These are phyloP conservation scores for Cladosporium phlei DNA, from an alignment of 2,329 filamentous ascomycete genomes.

Conservation along the genomic window DNA sequence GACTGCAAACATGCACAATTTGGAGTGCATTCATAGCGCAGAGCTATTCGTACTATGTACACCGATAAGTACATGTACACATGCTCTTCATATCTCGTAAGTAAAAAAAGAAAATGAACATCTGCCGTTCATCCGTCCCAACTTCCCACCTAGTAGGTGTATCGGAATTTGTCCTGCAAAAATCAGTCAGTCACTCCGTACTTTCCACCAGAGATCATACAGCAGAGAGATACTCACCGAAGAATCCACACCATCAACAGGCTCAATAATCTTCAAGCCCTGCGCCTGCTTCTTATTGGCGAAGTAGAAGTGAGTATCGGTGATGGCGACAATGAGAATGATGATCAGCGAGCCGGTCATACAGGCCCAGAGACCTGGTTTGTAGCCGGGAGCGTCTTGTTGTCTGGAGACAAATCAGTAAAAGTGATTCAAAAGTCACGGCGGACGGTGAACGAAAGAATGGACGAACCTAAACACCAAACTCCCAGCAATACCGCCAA, in stretches of 20 bases:
- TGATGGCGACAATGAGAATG: conserved; percentile 17
- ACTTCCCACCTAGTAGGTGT: conserved; percentile 14
- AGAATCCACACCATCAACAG: conserved; percentile 17
- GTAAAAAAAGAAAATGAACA: no score
- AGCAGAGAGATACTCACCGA: background rate
- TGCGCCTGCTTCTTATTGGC: conserved; percentile 19
- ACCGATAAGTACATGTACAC: no score
- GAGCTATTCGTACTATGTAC: no score
- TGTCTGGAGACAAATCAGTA: conserved; percentile 27
- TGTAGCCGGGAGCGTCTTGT: conserved; percentile 28
- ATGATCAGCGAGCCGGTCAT: conserved; percentile 22
- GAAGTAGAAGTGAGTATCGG: conserved; percentile 22
- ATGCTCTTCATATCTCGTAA: no score
- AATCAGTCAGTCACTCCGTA: conserved; percentile 1
- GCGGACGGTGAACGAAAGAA: conserved; percentile 63
- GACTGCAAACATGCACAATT: no score
- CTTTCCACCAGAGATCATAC: no score
- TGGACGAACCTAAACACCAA: conserved; percentile 66
- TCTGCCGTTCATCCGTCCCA: background rate
- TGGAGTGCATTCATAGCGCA: no score
- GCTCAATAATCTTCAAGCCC: conserved; percentile 21
- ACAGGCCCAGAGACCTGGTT: conserved; percentile 23
- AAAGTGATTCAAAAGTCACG: no score
- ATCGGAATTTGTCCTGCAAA: conserved; percentile 19
- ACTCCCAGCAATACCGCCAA: conserved; percentile 71